Evolutionary conservation across 352 stramenopile species (phyloP).

Genomic region (Phytopythium aichiense): DNA sequence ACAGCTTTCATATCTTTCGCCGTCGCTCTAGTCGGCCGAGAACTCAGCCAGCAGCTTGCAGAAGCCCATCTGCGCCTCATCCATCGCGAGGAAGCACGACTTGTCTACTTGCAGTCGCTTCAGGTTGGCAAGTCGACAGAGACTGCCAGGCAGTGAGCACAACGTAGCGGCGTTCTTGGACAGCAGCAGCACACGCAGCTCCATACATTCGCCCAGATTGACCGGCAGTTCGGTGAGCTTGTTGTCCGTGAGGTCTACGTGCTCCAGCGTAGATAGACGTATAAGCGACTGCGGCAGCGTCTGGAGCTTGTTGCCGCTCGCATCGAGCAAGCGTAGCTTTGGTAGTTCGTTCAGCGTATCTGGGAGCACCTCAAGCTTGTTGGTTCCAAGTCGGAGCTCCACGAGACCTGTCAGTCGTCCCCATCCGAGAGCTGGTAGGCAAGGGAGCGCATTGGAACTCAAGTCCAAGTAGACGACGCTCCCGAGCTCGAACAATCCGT

Average conservation of each 20-base stretch:
- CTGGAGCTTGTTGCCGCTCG: conserved; percentile 37
- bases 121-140: conserved; percentile 22
- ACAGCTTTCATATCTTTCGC: too few species aligned
- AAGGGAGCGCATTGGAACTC: conserved; percentile 31
- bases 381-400: conserved; percentile 40
- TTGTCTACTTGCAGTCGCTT: conserved; percentile 45
- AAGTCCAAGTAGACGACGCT: conserved; percentile 41
- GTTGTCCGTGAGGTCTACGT: conserved; percentile 36
- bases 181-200: conserved; percentile 27
- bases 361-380: conserved; percentile 34
- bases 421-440: conserved; percentile 29
- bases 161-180: conserved; percentile 29
- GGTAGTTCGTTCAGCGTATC: conserved; percentile 14
- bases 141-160: conserved; percentile 15
- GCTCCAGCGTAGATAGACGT: conserved; percentile 12
- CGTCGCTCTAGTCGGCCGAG: conserved; percentile 25
- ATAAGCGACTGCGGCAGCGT: conserved; percentile 23
- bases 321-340: conserved; percentile 34
- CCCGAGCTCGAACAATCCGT: conserved; percentile 22
- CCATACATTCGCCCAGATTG: conserved; percentile 21
- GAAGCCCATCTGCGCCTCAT: conserved; percentile 26
- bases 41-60: conserved; percentile 32
- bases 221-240: conserved; percentile 24
- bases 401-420: conserved; percentile 19
- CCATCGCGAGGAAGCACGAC: conserved; percentile 39